Conservation (phyloP, 2,329 filamentous ascomycete species). For the Fusarium dimerum region DNA sequence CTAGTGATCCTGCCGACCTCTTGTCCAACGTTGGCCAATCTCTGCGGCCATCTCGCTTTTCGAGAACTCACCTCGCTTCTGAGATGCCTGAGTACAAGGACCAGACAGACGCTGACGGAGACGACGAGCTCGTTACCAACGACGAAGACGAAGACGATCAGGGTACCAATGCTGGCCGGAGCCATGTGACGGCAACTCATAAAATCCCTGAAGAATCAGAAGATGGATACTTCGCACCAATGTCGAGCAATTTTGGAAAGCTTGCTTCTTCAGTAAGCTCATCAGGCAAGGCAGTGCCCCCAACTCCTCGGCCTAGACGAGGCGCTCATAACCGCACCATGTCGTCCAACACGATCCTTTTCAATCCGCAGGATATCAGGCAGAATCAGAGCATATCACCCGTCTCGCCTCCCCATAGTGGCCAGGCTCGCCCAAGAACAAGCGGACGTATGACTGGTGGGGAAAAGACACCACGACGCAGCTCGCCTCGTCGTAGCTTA, state of each 20-base stretch:
- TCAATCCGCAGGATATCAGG: constrained; percentile 62
- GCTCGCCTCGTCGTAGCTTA: constrained; percentile 48
- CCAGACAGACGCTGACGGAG: constrained; percentile 82
- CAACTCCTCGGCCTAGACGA: constrained; percentile 39
- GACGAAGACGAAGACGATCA: constrained; percentile 69
- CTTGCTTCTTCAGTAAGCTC: constrained; percentile 38
- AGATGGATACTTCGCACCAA: constrained; percentile 59
- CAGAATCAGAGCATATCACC: constrained; percentile 44
- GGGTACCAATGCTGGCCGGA: constrained; percentile 42
- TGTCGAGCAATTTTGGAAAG: constrained; percentile 43
- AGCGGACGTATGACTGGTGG: constrained; percentile 34
- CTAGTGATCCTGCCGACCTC: constrained; percentile 66
- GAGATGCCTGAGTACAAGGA: constrained; percentile 48
- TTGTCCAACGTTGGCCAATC: constrained; percentile 52
- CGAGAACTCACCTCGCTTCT: constrained; percentile 40
- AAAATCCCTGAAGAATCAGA: constrained; percentile 37
- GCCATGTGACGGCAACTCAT: constrained; percentile 28
- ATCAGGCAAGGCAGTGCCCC: constrained; percentile 28
- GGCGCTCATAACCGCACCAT: constrained; percentile 68
- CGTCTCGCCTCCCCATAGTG: constrained; percentile 40
- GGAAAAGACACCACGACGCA: constrained; percentile 44
- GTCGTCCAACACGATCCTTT: constrained; percentile 83
- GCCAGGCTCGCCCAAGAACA: constrained; percentile 38
- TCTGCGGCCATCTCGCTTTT: constrained; percentile 29
- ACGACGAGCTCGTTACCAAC: constrained; percentile 85